These are phyloP conservation scores for Tricholoma sp. DNA, from an alignment of 768 basidiomycete species.

Conservation along the genomic window DNA sequence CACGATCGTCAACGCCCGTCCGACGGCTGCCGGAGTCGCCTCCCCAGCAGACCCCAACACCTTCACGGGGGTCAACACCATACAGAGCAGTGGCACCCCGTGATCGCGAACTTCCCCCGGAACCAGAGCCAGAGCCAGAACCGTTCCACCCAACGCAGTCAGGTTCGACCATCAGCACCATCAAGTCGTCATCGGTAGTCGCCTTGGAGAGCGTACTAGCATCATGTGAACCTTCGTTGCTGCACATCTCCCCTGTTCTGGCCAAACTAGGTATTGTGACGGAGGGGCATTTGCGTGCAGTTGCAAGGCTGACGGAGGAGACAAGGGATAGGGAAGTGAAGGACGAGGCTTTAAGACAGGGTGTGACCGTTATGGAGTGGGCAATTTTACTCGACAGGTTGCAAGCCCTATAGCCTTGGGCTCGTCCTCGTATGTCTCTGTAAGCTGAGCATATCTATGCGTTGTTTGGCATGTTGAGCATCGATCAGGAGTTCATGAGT, in stretches of 20 bases:
- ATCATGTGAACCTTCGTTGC: slow-evolving; percentile 60
- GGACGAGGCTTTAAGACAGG: slow-evolving; percentile 62
- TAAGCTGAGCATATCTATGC: too few species aligned
- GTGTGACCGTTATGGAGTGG: slow-evolving; percentile 74
- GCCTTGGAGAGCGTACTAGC: slow-evolving; percentile 51
- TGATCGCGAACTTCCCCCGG: background rate
- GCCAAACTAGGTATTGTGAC: slow-evolving; percentile 52
- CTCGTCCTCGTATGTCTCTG: background rate
- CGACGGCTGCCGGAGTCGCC: slow-evolving; percentile 7
- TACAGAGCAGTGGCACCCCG: slow-evolving; percentile 2
- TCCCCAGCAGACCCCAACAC: background rate
- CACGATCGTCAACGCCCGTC: slow-evolving; percentile 8
- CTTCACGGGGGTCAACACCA: slow-evolving; percentile 16
- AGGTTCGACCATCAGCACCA: slow-evolving; percentile 39
- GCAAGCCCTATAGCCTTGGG: slow-evolving; percentile 23
- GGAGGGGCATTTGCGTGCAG: slow-evolving; percentile 58
- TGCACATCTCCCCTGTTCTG: slow-evolving; percentile 57
- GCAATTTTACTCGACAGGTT: slow-evolving; percentile 69
- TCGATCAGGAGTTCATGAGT: too few species aligned
- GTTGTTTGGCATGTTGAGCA: too few species aligned
- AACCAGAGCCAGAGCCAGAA: slow-evolving; percentile 5
- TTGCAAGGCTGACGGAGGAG: slow-evolving; percentile 56
- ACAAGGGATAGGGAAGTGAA: slow-evolving; percentile 67
- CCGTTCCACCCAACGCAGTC: slow-evolving; percentile 34
- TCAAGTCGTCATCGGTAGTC: slow-evolving; percentile 28